phyloP scores from a whole-genome alignment of 2,329 filamentous ascomycete species.

The Colletotrichum zoysiae region DNA sequence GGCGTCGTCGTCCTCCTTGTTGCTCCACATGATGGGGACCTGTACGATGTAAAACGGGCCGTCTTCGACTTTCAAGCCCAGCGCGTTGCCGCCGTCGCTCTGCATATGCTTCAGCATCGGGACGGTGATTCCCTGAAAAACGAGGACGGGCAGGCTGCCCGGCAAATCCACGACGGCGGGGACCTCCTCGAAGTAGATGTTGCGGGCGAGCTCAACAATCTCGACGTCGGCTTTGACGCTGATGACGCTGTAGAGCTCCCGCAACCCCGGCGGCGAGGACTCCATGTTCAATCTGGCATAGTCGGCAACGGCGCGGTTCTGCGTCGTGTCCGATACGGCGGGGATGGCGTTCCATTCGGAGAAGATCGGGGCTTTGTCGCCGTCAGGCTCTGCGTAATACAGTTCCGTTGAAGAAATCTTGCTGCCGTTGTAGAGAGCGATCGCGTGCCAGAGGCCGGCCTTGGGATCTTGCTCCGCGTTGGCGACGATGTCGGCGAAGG shows the following conservation, averaged over 20 bases:
- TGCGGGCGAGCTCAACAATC: slow-evolving; percentile 41
- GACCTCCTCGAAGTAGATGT: slow-evolving; percentile 39
- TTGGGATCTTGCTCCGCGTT: slow-evolving; percentile 50
- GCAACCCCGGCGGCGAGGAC: slow-evolving; percentile 41
- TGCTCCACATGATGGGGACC: slow-evolving; percentile 44
- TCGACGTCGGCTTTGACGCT: slow-evolving; percentile 42
- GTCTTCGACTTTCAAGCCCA: slow-evolving; percentile 50
- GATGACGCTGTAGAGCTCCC: slow-evolving; percentile 44
- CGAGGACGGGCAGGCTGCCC: slow-evolving; percentile 47
- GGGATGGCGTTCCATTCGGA: slow-evolving; percentile 51
- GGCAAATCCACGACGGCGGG: slow-evolving; percentile 38
- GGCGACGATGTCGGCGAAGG: slow-evolving; percentile 49
- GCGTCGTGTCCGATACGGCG: slow-evolving; percentile 47
- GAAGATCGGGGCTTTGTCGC: slow-evolving; percentile 52
- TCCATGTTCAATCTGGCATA: slow-evolving; percentile 38
- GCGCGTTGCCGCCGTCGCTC: slow-evolving; percentile 55
- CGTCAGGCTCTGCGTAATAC: slow-evolving; percentile 53
- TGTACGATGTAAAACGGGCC: slow-evolving; percentile 45
- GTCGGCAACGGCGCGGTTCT: slow-evolving; percentile 37
- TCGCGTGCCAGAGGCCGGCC: slow-evolving; percentile 51
- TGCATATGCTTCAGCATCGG: slow-evolving; percentile 51
- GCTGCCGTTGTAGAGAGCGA: slow-evolving; percentile 38
- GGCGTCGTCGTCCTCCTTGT: slow-evolving; percentile 41
- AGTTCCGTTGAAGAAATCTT: slow-evolving; percentile 50
- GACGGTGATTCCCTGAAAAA: slow-evolving; percentile 57